Evolutionary conservation across 306 rosid species (phyloP), one percentile per base, ranked within the genome.

Genomic region (Dalbergia cultrata): DNA sequence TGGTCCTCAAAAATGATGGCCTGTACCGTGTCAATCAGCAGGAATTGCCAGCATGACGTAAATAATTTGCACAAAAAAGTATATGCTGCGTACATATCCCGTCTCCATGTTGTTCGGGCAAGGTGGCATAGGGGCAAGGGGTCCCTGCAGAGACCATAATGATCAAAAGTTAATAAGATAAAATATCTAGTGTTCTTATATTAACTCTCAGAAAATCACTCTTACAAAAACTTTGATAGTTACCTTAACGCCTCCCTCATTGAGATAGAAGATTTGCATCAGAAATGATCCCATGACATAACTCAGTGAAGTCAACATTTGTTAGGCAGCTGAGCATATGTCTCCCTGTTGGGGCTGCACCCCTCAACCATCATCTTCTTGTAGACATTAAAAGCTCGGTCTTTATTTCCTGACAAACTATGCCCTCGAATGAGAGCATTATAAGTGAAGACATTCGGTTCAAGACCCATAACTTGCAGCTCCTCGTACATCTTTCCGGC

Each of bases 361-460:
- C 99, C 99, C 26, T 78, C 92, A 13, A 89, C 89, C 95, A 95
- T 88, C 99, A 95, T 95, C 85, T 90, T 93, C 90, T 88, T 82
- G 88, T 86, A 93, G 72, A 93, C 81, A 31, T 94, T 84, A 75
- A 90, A 95, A 19, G 99, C 99, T 54, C 80, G 87, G 49, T 95
- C 95, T 74, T 86, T 84, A 63, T 89, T 82, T 53, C 90, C 99
- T 0, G 97, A 90, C 72, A 77, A 41, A 79, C 97, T 79, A 63
- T 95, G 89, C 63, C 91, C 96, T 64, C 97, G 90, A 83, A 95
- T 95, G 71, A 95, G 99, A 70, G 98, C 99, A 81, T 95, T 95
- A 82, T 91, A 91, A 19, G 98, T 95, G 88, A 90, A 93, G 82
- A 93, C 98, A 59, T 93, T 89, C 6, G 98, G 99, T 82, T 95